These are phyloP conservation scores for Picea sitchensis DNA, from an alignment of 75 land plant genomes.

Conservation along the genomic window DNA sequence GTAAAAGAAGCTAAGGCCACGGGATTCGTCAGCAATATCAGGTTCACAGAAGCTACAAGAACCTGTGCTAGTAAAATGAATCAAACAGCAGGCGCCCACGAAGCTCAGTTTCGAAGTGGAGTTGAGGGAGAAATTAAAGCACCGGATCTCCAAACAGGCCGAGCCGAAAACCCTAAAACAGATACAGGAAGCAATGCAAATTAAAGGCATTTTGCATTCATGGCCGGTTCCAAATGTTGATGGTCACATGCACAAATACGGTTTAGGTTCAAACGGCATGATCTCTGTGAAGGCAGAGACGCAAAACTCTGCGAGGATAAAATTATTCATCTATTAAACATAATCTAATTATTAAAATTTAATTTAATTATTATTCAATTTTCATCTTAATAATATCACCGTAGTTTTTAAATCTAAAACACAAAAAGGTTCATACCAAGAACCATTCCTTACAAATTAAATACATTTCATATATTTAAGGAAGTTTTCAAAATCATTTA, in stretches of 20 bases:
- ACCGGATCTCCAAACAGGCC: not conserved
- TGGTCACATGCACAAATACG: not conserved
- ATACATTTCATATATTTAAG: too few species aligned
- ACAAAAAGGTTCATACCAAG: too few species aligned
- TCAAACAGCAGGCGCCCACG: not conserved
- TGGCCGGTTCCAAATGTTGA: not conserved
- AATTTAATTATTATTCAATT: too few species aligned
- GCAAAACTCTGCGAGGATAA: not conserved
- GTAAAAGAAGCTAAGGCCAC: not conserved
- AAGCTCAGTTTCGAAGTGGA: conserved; percentile 3
- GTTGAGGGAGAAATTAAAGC: not conserved
- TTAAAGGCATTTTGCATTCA: conserved; percentile 4
- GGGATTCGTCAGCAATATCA: not conserved
- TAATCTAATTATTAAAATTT: too few species aligned
- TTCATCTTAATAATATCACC: too few species aligned
- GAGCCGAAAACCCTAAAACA: not conserved
- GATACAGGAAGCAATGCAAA: conserved; percentile 1
- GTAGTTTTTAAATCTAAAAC: too few species aligned
- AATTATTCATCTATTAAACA: not conserved
- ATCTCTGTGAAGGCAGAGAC: not conserved
- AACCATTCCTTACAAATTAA: too few species aligned
- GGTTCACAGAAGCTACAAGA: not conserved
- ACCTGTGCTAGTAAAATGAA: not conserved
- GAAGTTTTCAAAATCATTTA: too few species aligned
- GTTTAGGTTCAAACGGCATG: not conserved